Percentiles rank a stretch among this genome's conserved stretches.
Conservation (phyloP, 305 asterid genomes). For the Fraxinus platypoda region DNA sequence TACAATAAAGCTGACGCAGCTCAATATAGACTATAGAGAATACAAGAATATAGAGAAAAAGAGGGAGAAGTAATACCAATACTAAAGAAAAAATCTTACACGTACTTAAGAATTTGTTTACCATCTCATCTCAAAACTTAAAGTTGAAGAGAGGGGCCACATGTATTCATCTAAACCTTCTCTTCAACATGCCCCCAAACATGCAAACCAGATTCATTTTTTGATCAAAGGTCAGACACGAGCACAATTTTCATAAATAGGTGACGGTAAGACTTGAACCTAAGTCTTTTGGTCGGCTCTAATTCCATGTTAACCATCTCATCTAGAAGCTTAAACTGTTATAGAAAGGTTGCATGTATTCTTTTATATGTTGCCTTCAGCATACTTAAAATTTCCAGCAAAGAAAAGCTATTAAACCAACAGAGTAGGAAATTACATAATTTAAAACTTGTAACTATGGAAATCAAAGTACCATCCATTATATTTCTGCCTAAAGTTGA, state of each 20-base stretch:
- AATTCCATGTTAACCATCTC: neutral
- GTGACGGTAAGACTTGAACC: neutral
- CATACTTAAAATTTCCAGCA: neutral
- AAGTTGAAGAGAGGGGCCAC: neutral
- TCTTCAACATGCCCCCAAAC: neutral
- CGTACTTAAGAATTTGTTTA: neutral
- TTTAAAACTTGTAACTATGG: neutral
- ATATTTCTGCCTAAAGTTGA: neutral
- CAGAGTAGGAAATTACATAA: neutral
- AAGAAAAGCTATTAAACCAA: neutral
- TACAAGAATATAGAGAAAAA: neutral
- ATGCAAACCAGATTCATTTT: neutral
- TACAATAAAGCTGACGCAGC: neutral
- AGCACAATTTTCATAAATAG: neutral
- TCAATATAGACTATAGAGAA: neutral
- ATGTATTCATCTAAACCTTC: neutral
- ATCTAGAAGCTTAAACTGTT: neutral
- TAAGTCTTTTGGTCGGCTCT: neutral
- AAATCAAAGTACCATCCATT: neutral
- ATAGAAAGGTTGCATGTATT: neutral
- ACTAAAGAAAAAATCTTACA: neutral
- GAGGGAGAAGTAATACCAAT: neutral
- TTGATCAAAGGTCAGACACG: neutral
- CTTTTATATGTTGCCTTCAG: neutral
- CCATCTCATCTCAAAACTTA: neutral